Evolutionary conservation across 2,329 filamentous ascomycete genomes (phyloP).

Genomic region (Pseudogymnoascus sp.): DNA sequence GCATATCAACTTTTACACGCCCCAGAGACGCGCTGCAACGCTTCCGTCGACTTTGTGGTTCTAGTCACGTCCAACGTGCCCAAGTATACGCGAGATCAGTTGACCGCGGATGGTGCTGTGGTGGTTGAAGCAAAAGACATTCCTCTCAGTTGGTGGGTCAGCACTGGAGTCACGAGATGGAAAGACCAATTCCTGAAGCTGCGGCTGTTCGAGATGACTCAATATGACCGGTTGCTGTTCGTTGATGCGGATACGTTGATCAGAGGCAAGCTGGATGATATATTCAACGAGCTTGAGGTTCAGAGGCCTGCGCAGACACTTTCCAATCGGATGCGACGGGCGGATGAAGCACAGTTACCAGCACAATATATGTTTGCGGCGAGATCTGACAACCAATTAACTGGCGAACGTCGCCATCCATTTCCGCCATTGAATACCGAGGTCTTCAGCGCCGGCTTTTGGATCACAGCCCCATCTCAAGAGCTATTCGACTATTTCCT

Average conservation of each 20-base stretch:
- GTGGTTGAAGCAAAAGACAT: constrained; percentile 33
- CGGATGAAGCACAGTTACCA: constrained; percentile 29
- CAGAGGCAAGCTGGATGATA: constrained; percentile 30
- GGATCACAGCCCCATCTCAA: constrained; percentile 33
- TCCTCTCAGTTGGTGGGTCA: constrained; percentile 30
- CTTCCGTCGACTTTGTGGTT: constrained; percentile 33
- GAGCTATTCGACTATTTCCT: constrained; percentile 35
- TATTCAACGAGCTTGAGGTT: constrained; percentile 31
- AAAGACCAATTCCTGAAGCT: constrained; percentile 39
- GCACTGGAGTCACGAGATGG: constrained; percentile 33
- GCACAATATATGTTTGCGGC: constrained; percentile 31
- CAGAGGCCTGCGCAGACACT: constrained; percentile 19
- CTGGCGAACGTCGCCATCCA: constrained; percentile 29
- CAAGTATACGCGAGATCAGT: constrained; percentile 27
- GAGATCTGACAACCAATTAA: constrained; percentile 30
- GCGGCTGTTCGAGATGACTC: constrained; percentile 34
- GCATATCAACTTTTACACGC: constrained; percentile 37
- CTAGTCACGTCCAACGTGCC: constrained; percentile 30
- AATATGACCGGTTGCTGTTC: constrained; percentile 37
- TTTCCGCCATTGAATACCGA: constrained; percentile 31
- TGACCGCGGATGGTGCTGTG: constrained; percentile 34
- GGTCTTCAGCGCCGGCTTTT: constrained; percentile 36
- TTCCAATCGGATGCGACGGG: constrained; percentile 16
- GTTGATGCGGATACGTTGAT: constrained; percentile 38
- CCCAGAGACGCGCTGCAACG: constrained; percentile 29